Conservation (phyloP, 2,329 filamentous ascomycete species). For the Rutstroemia sydowiana region DNA sequence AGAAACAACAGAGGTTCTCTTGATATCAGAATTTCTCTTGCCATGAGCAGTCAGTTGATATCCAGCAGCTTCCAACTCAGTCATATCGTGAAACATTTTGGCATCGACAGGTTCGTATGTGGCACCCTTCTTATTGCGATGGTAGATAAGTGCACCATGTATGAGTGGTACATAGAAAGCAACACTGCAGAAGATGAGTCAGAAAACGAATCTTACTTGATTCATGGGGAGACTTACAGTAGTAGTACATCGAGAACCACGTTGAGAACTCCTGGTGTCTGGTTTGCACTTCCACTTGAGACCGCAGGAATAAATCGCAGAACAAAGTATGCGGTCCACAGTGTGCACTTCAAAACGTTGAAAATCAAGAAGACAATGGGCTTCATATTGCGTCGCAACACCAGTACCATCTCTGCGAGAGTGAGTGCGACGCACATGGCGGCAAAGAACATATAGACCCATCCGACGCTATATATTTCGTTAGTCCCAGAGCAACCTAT, state of each 20-base stretch:
- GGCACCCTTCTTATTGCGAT: constrained; percentile 9
- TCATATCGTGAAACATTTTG: too few relatives aligned
- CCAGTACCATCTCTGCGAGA: constrained; percentile 22
- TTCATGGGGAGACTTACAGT: constrained; percentile 11
- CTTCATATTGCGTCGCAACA: constrained; percentile 19
- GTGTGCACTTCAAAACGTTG: constrained; percentile 17
- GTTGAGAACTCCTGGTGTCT: constrained; percentile 6
- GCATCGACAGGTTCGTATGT: neutral
- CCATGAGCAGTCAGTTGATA: too few relatives aligned
- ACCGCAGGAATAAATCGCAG: constrained; percentile 15
- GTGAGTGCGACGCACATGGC: constrained; percentile 18
- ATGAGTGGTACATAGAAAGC: constrained; percentile 22
- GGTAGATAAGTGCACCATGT: constrained; percentile 22
- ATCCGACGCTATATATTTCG: neutral
- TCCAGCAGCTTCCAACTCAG: too few relatives aligned
- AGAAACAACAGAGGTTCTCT: neutral
- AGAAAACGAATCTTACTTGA: neutral
- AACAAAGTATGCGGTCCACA: constrained; percentile 18
- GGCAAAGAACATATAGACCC: neutral
- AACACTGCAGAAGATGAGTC: constrained; percentile 11
- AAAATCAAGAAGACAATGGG: constrained; percentile 20
- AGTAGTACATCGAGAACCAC: constrained; percentile 17
- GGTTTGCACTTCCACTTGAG: neutral
- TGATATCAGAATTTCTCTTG: too few relatives aligned
- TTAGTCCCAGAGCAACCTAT: neutral